These are phyloP conservation scores for Dactylellina haptotyla DNA, from an alignment of 2,329 filamentous ascomycete species.

Conservation along the genomic window DNA sequence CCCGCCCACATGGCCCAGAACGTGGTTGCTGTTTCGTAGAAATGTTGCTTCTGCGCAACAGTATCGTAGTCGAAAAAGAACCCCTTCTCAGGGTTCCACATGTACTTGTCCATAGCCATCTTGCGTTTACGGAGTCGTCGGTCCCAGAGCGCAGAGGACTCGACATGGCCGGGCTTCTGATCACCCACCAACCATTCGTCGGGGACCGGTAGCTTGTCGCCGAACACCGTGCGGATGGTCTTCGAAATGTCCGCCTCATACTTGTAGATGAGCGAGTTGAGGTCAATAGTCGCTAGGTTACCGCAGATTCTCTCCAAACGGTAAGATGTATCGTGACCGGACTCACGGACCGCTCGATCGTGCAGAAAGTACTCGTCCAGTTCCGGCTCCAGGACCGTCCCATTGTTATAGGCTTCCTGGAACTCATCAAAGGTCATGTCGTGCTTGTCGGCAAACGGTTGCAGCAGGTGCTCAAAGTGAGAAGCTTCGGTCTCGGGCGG, in stretches of 20 bases:
- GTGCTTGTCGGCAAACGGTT: conserved; percentile 84
- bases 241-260: conserved; percentile 94
- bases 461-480: conserved; percentile 85
- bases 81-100: conserved; percentile 90
- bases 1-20: conserved; percentile 99
- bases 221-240: conserved; percentile 83
- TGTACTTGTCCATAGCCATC: conserved; percentile 85
- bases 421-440: conserved; percentile 84
- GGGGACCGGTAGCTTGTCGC: conserved; percentile 83
- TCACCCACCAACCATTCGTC: conserved; percentile 78
- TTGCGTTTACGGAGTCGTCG: conserved; percentile 85
- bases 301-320: conserved; percentile 88
- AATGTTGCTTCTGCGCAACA: conserved; percentile 78
- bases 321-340: conserved; percentile 95
- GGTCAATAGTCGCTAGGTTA: conserved; percentile 88
- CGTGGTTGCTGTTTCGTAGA: conserved; percentile 90
- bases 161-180: conserved; percentile 73
- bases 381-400: conserved; percentile 80
- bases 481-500: conserved; percentile 89
- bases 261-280: conserved; percentile 95
- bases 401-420: conserved; percentile 85
- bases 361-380: conserved; percentile 96
- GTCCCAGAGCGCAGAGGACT: conserved; percentile 90
- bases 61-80: conserved; percentile 99
- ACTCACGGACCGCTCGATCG: conserved; percentile 93